Conservation (phyloP, 2,329 filamentous ascomycete genomes). For the Paracorniculantispora psalliotae region DNA sequence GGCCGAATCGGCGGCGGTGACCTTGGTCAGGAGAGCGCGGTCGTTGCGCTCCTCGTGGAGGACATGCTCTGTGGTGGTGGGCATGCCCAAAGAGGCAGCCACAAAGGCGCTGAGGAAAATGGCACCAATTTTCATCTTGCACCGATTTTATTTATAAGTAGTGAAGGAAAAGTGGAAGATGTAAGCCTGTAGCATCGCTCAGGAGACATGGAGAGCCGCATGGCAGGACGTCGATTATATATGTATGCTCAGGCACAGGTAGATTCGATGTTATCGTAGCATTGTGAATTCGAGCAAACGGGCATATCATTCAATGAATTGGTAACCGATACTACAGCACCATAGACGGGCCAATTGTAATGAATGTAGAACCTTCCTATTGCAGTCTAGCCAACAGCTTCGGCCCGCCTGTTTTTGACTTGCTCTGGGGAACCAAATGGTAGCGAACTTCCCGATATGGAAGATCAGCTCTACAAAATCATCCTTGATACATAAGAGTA, state of each 20-base stretch:
- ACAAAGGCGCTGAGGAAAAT: slow-evolving; percentile 3
- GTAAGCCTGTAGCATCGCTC: neutral
- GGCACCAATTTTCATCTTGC: neutral
- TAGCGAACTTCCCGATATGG: too few species aligned
- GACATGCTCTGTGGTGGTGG: neutral
- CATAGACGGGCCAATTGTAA: neutral
- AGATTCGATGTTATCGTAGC: too few species aligned
- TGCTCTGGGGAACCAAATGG: too few species aligned
- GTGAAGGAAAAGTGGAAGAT: too few species aligned
- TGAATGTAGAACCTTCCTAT: neutral
- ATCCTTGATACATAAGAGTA: too few species aligned
- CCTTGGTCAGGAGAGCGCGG: neutral
- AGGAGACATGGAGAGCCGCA: neutral
- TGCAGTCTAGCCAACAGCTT: neutral
- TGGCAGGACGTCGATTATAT: too few species aligned
- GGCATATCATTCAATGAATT: neutral
- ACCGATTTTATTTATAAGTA: neutral
- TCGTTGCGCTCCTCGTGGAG: neutral
- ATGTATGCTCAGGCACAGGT: too few species aligned
- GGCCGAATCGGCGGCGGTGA: neutral
- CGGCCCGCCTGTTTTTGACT: too few species aligned
- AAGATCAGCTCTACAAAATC: too few species aligned
- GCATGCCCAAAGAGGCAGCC: slow-evolving; percentile 4
- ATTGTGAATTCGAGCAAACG: too few species aligned
- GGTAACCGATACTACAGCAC: neutral